Evolutionary conservation across 1,139 yeast genomes (phyloP).

Genomic region (Suhomyces ambrosiae): DNA sequence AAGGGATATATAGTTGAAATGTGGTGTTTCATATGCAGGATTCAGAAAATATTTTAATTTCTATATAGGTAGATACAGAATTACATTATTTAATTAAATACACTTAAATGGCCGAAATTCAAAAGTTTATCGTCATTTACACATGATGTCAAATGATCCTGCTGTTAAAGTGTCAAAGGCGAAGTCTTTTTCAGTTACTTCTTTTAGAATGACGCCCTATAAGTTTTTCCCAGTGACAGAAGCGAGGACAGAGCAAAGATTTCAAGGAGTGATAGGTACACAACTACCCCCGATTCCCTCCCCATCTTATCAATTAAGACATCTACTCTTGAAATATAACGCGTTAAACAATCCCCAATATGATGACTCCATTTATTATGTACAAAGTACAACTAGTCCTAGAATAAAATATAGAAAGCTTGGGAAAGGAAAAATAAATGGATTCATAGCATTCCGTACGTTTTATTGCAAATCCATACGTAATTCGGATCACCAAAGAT

Average conservation of each 20-base stretch:
- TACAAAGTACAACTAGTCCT: no score
- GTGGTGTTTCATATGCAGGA: slow-evolving; percentile 8
- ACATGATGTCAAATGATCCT: neutral
- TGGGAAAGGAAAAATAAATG: slow-evolving; percentile 24
- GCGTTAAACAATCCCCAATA: slow-evolving; percentile 1
- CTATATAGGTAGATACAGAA: no score
- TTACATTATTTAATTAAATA: no score
- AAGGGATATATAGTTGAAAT: slow-evolving; percentile 76
- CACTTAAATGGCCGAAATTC: no score
- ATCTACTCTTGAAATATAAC: slow-evolving; percentile 6
- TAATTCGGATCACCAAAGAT: slow-evolving; percentile 25
- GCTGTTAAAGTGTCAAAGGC: neutral
- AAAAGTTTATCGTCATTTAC: neutral
- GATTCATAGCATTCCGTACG: slow-evolving; percentile 40
- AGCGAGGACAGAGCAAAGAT: neutral
- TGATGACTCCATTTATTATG: neutral
- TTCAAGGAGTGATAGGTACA: neutral
- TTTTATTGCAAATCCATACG: slow-evolving; percentile 32
- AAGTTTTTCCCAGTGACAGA: neutral
- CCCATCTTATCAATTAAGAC: slow-evolving; percentile 4
- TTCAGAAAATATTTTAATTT: slow-evolving; percentile 1
- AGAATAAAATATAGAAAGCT: neutral
- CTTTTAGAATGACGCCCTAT: neutral
- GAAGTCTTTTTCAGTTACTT: neutral
- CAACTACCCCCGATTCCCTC: slow-evolving; percentile 7